Percentiles rank a stretch among this genome's conserved stretches.
Conservation (phyloP, 805 yeast genomes). For the Candida succiphila region DNA sequence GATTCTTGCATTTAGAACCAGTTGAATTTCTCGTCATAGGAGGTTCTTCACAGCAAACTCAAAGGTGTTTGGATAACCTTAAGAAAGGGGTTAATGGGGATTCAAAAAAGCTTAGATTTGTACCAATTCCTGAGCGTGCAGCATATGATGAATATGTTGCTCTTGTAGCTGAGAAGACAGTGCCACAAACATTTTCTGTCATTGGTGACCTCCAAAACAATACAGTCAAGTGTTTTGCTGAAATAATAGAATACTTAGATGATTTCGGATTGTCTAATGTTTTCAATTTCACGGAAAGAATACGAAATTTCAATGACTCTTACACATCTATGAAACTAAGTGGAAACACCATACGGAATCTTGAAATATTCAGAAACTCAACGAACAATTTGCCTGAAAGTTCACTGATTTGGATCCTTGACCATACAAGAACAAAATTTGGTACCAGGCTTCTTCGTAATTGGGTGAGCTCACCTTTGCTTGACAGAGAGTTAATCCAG, state of each 20-base stretch:
- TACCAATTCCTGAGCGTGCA: background rate
- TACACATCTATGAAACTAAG: slow-evolving; percentile 47
- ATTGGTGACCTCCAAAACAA: slow-evolving; percentile 7
- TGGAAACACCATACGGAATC: slow-evolving; percentile 53
- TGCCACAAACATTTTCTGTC: slow-evolving; percentile 6
- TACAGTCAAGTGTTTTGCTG: slow-evolving; percentile 21
- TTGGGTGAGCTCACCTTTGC: slow-evolving; percentile 74
- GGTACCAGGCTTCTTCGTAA: slow-evolving; percentile 57
- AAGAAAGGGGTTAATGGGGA: slow-evolving; percentile 4
- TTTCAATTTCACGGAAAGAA: slow-evolving; percentile 42
- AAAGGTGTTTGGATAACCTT: slow-evolving; percentile 1
- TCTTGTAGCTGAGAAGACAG: background rate
- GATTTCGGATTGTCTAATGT: slow-evolving; percentile 56
- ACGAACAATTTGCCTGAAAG: slow-evolving; percentile 53
- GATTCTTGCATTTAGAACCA: slow-evolving; percentile 68
- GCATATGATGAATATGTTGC: background rate
- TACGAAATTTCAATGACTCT: slow-evolving; percentile 23
- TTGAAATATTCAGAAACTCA: slow-evolving; percentile 66
- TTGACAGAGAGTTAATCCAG: slow-evolving; percentile 33
- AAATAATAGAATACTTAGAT: slow-evolving; percentile 42
- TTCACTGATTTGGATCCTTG: slow-evolving; percentile 67
- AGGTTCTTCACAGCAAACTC: slow-evolving; percentile 22
- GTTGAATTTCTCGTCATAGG: slow-evolving; percentile 55
- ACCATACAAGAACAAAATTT: slow-evolving; percentile 70
- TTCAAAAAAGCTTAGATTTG: background rate